phyloP scores from a whole-genome alignment of 257 asterid species.

The Ehretia macrophylla region DNA sequence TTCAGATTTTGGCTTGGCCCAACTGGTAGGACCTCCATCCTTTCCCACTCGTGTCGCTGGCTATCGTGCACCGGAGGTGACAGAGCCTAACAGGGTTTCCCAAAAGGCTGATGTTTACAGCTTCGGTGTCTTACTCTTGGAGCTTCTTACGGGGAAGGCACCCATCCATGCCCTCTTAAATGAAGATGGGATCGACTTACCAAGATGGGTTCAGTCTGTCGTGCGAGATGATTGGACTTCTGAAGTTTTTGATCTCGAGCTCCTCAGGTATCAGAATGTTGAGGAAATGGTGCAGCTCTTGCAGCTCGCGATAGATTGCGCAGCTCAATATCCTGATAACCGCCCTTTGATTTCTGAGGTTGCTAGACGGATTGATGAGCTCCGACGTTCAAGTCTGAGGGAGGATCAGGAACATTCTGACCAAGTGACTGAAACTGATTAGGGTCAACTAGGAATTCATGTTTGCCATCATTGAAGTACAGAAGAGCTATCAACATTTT shows the following conservation, averaged over 20 bases:
- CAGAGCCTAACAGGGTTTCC: constrained; percentile 30
- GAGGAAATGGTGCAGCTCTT: constrained; percentile 40
- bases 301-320: constrained; percentile 39
- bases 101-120: constrained; percentile 49
- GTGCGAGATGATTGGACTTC: constrained; percentile 42
- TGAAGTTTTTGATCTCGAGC: constrained; percentile 37
- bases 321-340: constrained; percentile 36
- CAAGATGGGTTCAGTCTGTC: constrained; percentile 45
- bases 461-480: too few species aligned
- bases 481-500: constrained; percentile 8
- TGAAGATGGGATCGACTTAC: constrained; percentile 47
- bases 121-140: constrained; percentile 40
- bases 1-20: constrained; percentile 41
- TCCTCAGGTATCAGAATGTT: constrained; percentile 27
- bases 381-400: constrained; percentile 17
- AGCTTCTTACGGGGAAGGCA: constrained; percentile 46
- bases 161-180: constrained; percentile 37
- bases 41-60: constrained; percentile 34
- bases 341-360: constrained; percentile 32
- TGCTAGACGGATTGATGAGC: constrained; percentile 30
- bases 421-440: constrained; percentile 26
- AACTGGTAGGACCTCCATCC: constrained; percentile 38
- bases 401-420: constrained; percentile 16
- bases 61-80: constrained; percentile 49
- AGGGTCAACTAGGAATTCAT: constrained; percentile 10